Base-by-base conservation (phyloP, 768 basidiomycete genomes). In the Leccinum pellstonianum region DNA sequence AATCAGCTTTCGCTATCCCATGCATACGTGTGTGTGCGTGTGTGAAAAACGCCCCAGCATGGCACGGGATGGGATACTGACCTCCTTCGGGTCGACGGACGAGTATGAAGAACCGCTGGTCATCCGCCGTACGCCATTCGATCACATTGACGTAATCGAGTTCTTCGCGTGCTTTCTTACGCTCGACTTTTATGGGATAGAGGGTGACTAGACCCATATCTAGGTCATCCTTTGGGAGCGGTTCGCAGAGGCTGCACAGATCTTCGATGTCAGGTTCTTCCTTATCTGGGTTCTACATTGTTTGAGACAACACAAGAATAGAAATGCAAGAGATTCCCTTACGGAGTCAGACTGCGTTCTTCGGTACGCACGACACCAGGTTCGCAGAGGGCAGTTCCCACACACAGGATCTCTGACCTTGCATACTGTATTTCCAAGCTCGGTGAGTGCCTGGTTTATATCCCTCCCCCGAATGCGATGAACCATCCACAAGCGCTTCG, bases 341-440 rank as follows among this genome's bases (percentile, higher is more conserved):
- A 71, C 73, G 5, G 52, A 56, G 38, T 48, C 55, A 27, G 58
- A 9, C 12, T 58, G 62, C 35, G 59, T 48, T 51, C 53, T 58
- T 60, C 62, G 62, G 65, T 87, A 88, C 1, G 90, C 95, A 17
- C 77, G 74, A 67, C 95, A 98, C 76, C 83, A 82, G 21, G 76
- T 62, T 51, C 73, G 81, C 48, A 98, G 64, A 19, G 94, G 92
- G 73, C 95, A 98, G n/a, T 75, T 66, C 17, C 66, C 75, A 67
- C 95, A 98, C 19, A 77, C 73, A 10, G 95, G 95, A 62, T 90
- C 84, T 62, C 85, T 86, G 47, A 91, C 87, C 73, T 89, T 94
- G 77, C 95, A 98, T 3, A 97, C 83, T 3, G 93, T 96, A 70
- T 91, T 91, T 52, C 95, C 95, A 7, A 98, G 84, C 70, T 98